phyloP scores from a whole-genome alignment of 345 rosid genomes.

The Raphanus sativus region DNA sequence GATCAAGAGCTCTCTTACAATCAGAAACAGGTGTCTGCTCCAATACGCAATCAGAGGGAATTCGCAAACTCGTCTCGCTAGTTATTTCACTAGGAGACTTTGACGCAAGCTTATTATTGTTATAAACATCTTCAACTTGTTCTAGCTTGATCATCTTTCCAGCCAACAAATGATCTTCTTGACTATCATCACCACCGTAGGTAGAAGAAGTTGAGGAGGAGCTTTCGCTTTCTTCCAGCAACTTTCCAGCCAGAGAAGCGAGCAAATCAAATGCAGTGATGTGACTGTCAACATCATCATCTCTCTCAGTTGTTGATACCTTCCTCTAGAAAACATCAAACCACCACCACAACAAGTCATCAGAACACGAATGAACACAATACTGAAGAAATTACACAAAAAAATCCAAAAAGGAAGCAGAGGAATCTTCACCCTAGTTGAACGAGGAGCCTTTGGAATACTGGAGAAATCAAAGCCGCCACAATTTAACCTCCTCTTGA shows the following conservation, averaged over 20 bases:
- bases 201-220: conserved; percentile 79
- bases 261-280: conserved; percentile 75
- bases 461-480: conserved; percentile 57
- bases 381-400: no score
- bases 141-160: conserved; percentile 43
- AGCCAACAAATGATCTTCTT: conserved; percentile 30
- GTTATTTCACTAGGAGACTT: conserved; percentile 31
- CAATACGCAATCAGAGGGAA: conserved; percentile 31
- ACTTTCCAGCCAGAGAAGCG: conserved; percentile 85
- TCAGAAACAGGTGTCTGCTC: conserved; percentile 38
- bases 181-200: conserved; percentile 61
- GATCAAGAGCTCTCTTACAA: conserved; percentile 32
- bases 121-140: conserved; percentile 18
- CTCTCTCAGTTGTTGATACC: conserved; percentile 40
- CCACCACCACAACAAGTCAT: conserved; percentile 25
- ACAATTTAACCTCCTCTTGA: conserved; percentile 62
- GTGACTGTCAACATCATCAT: conserved; percentile 47
- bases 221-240: conserved; percentile 80
- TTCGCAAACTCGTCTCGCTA: conserved; percentile 33
- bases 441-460: conserved; percentile 86
- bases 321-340: conserved; percentile 52
- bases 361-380: no score
- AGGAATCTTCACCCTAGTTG: no score
- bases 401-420: no score
- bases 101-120: conserved; percentile 26